A percentile compares a stretch with the other conserved stretches of the same genome.
phyloP scores from a whole-genome alignment of 2,329 filamentous ascomycete species.

The Trichoderma sp. region DNA sequence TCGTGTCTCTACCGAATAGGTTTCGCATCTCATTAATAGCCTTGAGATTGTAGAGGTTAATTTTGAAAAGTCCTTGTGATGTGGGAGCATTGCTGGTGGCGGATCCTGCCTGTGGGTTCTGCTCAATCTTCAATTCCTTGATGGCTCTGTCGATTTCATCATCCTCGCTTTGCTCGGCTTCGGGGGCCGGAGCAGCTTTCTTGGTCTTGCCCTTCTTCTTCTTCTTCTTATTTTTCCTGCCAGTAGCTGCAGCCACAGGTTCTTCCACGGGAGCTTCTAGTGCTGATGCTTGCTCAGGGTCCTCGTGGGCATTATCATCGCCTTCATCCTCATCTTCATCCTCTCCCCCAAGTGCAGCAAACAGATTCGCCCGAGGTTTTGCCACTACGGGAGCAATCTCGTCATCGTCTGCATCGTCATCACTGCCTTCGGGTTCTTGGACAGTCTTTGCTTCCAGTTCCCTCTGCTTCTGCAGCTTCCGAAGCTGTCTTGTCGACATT shows the following conservation, averaged over 20 bases:
- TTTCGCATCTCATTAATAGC: slow-evolving; percentile 86
- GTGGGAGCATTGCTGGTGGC: slow-evolving; percentile 26
- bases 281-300: neutral
- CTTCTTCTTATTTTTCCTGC: slow-evolving; percentile 42
- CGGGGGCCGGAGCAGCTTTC: slow-evolving; percentile 27
- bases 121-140: slow-evolving; percentile 47
- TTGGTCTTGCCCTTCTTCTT: slow-evolving; percentile 44
- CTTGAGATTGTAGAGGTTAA: slow-evolving; percentile 72
- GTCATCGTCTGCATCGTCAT: slow-evolving; percentile 34
- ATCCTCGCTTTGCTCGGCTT: slow-evolving; percentile 32
- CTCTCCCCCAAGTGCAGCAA: slow-evolving; percentile 52
- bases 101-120: slow-evolving; percentile 15
- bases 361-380: slow-evolving; percentile 49
- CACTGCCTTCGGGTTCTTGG: slow-evolving; percentile 32
- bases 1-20: slow-evolving; percentile 59
- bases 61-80: slow-evolving; percentile 47
- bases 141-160: slow-evolving; percentile 61
- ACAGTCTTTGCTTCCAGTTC: slow-evolving; percentile 40
- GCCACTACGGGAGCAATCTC: slow-evolving; percentile 34
- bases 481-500: slow-evolving; percentile 56
- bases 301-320: neutral
- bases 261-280: neutral
- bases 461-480: slow-evolving; percentile 53
- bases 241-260: neutral
- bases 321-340: slow-evolving; percentile 37